Evolutionary conservation across 1,139 yeast species (phyloP), one percentile per base, ranked within the genome.

Genomic region (Blastobotrys arbuscula): DNA sequence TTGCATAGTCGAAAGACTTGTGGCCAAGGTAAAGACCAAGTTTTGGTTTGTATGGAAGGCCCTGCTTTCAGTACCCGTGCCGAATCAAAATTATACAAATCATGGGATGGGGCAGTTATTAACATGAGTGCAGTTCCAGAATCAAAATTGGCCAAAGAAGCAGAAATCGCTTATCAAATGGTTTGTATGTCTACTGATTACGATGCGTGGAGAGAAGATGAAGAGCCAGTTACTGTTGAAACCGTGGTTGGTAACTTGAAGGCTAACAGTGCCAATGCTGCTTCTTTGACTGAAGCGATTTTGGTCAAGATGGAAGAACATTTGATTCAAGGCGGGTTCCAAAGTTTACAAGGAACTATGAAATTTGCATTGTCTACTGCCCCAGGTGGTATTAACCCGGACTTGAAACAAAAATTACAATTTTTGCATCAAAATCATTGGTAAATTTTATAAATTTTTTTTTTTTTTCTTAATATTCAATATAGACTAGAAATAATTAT

Each of bases 101-200:
- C 84, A 37, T 85, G 95, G 84, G 96, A 96, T 51, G 98, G 97
- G 10, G 79, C 88, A 35, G 95, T 92, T 47, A 92, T 94, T 67
- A 92, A 92, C 72, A 92, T 92, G 98, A 84, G 95, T 48, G 94
- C 88, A 50, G 70, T 92, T 50, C 99, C 99, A 23, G 99, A 92
- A 70, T 84, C 96, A 38, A 94, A 92, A 69, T 77, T 92, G 58
- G 98, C 98, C 10, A 81, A 95, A 64, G 99, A 92, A 70, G 97
- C 97, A 33, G 99, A 92, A 68, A 84, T 92, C 56, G 78, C 95
- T 33, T 92, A 94, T 70, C 97, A 90, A 69, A 92, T 92, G 97
- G 79, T 92, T 55, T 92, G 99, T 71, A 94, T 92, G 98, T 84
- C 96, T 1, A 92, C 98, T 16, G 98, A 94, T 68, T 92, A 94